Conservation (phyloP, 2,329 filamentous ascomycete species). For the Apiospora marii region DNA sequence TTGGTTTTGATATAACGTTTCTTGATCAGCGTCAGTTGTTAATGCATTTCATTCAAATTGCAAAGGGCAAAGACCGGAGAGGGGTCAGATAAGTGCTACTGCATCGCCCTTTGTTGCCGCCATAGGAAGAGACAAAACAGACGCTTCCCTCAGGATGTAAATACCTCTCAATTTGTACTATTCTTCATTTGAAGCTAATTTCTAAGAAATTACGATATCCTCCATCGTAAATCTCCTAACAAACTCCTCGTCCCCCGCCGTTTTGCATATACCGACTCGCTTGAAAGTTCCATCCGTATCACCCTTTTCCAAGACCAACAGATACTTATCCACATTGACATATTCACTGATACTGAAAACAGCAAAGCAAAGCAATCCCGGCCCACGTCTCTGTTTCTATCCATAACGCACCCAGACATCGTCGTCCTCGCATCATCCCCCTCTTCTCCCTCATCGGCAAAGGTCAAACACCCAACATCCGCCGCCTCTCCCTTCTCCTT, state of each 20-base stretch:
- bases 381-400: conserved; percentile 29
- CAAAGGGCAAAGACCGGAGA: too few relatives aligned
- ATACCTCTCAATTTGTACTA: too few relatives aligned
- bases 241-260: neutral
- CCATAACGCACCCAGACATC: conserved; percentile 30
- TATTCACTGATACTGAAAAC: neutral
- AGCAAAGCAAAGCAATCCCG: conserved; percentile 26
- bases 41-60: too few relatives aligned
- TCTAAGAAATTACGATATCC: neutral
- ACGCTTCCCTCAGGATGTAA: too few relatives aligned
- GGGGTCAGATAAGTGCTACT: too few relatives aligned
- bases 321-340: neutral
- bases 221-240: neutral
- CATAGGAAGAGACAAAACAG: too few relatives aligned
- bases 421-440: neutral
- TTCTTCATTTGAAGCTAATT: neutral
- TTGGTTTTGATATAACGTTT: too few relatives aligned
- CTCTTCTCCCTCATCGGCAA: conserved; percentile 1
- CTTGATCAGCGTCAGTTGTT: too few relatives aligned
- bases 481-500: neutral
- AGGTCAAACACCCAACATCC: conserved; percentile 30
- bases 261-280: neutral
- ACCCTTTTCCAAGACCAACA: neutral
- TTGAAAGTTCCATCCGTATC: neutral
- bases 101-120: too few relatives aligned